phyloP scores from a whole-genome alignment of 495 filamentous ascomycete genomes.

The Penicillium steckii region DNA sequence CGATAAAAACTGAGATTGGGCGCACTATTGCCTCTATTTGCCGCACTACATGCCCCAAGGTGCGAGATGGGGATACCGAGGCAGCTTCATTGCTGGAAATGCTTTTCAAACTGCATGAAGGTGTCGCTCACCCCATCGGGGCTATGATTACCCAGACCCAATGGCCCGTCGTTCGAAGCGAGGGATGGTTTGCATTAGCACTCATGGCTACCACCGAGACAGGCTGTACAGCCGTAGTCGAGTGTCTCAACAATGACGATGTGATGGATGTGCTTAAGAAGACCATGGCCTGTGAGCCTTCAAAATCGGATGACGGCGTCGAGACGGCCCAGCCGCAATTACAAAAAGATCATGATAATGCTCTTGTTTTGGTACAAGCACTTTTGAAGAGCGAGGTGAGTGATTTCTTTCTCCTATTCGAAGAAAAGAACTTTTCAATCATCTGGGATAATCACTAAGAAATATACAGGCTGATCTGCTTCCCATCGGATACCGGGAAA shows the following conservation, averaged over 20 bases:
- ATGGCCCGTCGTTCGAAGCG: constrained; percentile 68
- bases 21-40: constrained; percentile 64
- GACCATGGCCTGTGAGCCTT: constrained; percentile 39
- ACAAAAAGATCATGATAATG: constrained; percentile 61
- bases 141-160: constrained; percentile 65
- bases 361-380: constrained; percentile 58
- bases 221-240: constrained; percentile 51
- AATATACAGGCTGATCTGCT: constrained; percentile 28
- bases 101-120: constrained; percentile 52
- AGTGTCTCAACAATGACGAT: constrained; percentile 48
- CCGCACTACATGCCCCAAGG: constrained; percentile 51
- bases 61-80: constrained; percentile 26
- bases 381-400: constrained; percentile 54
- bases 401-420: background rate
- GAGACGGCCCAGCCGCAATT: constrained; percentile 30
- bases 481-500: constrained; percentile 21
- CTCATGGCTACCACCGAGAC: constrained; percentile 57
- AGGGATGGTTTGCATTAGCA: constrained; percentile 73
- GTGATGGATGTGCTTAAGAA: constrained; percentile 48
- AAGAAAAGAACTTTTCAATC: constrained; percentile 1
- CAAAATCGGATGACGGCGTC: constrained; percentile 9
- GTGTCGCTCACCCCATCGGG: constrained; percentile 54
- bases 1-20: constrained; percentile 72
- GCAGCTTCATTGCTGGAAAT: constrained; percentile 32
- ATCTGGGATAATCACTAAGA: too few species aligned